Evolutionary conservation across 1,284 basidiomycete species (phyloP).

Genomic region (Fereydounia khargensis): DNA sequence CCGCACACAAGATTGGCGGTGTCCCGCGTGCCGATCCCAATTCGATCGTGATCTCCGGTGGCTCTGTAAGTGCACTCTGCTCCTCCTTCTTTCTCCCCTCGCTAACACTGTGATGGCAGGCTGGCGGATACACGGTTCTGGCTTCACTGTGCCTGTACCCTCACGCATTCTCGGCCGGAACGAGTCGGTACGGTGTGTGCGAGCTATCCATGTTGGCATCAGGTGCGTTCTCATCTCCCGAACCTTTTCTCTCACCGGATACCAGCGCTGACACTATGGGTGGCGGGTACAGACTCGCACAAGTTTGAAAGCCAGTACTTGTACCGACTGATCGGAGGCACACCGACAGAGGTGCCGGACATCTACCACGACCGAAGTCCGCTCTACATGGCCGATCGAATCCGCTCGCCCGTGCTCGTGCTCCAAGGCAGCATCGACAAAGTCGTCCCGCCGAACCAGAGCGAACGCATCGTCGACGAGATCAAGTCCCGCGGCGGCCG

Average conservation of each 20-base stretch:
- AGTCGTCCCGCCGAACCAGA: constrained; percentile 66
- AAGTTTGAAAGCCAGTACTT: constrained; percentile 68
- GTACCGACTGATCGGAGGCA: constrained; percentile 65
- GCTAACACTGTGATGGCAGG: not conserved
- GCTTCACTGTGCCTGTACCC: constrained; percentile 59
- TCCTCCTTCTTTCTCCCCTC: not conserved
- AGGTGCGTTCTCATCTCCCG: not conserved
- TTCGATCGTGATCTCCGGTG: constrained; percentile 25
- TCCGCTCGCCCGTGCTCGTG: constrained; percentile 64
- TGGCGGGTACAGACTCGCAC: constrained; percentile 66
- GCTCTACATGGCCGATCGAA: constrained; percentile 62
- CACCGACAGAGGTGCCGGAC: constrained; percentile 60
- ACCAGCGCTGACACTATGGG: too few relatives aligned
- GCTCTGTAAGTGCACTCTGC: constrained; percentile 51
- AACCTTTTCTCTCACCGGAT: too few relatives aligned
- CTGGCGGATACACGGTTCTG: constrained; percentile 67
- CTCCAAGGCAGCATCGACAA: constrained; percentile 64
- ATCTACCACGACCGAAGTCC: constrained; percentile 64
- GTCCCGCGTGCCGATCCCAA: constrained; percentile 13
- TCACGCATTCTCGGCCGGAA: constrained; percentile 19
- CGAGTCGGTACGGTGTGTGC: constrained; percentile 24
- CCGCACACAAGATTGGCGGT: not conserved
- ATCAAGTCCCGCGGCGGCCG: constrained; percentile 16
- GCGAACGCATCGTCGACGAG: constrained; percentile 57
- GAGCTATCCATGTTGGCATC: constrained; percentile 12